Percentiles rank a stretch among this genome's conserved stretches.
Evolutionary conservation across 139 green algal genomes (phyloP).

Genomic region (Chlamydomonas eustigma): DNA sequence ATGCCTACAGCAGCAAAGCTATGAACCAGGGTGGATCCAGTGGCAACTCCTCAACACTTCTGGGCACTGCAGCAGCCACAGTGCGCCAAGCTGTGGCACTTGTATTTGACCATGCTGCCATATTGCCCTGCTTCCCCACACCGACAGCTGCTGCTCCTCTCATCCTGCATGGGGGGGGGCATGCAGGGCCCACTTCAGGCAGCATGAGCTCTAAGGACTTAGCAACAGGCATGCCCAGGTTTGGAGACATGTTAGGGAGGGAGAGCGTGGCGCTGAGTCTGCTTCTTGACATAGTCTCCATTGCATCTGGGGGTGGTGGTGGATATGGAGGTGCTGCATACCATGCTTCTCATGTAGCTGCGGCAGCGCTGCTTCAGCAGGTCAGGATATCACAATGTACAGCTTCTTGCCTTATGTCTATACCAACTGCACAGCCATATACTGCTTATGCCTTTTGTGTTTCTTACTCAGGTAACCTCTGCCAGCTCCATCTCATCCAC

Average conservation of each 20-base stretch:
- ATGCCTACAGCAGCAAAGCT: conserved; percentile 28
- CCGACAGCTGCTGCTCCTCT: not conserved
- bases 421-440: too few relatives aligned
- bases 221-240: not conserved
- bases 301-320: not conserved
- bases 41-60: conserved; percentile 42
- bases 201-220: too few relatives aligned
- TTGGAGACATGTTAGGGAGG: conserved; percentile 6
- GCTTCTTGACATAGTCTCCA: conserved; percentile 47
- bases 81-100: conserved; percentile 77
- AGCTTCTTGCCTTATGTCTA: too few relatives aligned
- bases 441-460: conserved; percentile 27
- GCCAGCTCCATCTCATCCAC: conserved; percentile 14
- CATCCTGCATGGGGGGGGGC: not conserved
- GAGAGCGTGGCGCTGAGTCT: conserved; percentile 52
- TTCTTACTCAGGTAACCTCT: conserved; percentile 35
- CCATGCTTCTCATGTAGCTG: too few relatives aligned
- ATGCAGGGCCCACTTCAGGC: not conserved
- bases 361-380: too few relatives aligned
- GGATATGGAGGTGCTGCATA: too few relatives aligned
- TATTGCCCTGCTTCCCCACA: not conserved
- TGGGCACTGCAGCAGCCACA: conserved; percentile 69
- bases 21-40: conserved; percentile 28
- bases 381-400: too few relatives aligned
- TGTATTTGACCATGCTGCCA: conserved; percentile 62